Conservation (phyloP, 441 rosid genomes). For the Erodium texanum region DNA sequence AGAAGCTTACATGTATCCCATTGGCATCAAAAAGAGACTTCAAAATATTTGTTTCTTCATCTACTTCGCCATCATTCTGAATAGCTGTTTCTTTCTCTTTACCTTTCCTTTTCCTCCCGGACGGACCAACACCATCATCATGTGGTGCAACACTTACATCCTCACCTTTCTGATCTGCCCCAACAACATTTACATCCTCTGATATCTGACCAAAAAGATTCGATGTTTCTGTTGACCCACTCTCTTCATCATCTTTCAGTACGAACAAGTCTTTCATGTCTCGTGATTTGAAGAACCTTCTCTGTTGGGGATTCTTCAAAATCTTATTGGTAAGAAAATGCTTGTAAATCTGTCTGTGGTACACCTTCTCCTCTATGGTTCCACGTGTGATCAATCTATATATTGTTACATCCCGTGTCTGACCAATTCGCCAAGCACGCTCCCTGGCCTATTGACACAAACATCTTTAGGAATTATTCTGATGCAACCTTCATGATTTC, state of each 20-base stretch:
- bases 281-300: constrained; percentile 87
- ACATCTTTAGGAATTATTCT: background rate
- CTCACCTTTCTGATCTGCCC: constrained; percentile 30
- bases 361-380: constrained; percentile 95
- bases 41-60: constrained; percentile 70
- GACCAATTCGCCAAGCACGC: constrained; percentile 99
- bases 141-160: constrained; percentile 2
- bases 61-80: constrained; percentile 36
- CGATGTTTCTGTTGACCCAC: constrained; percentile 72
- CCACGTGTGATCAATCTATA: constrained; percentile 90
- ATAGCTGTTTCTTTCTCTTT: constrained; percentile 32
- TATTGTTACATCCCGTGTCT: constrained; percentile 74
- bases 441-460: constrained; percentile 71
- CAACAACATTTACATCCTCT: constrained; percentile 61
- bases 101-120: background rate
- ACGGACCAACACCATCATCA: too few relatives aligned
- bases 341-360: constrained; percentile 91
- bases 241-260: constrained; percentile 59
- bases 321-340: constrained; percentile 93
- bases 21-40: constrained; percentile 70
- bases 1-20: constrained; percentile 78
- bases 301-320: constrained; percentile 90
- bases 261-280: constrained; percentile 91
- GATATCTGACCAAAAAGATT: constrained; percentile 74
- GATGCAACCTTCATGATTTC: constrained; percentile 6